Evolutionary conservation across 305 asterid genomes (phyloP), one percentile per base, ranked within the genome.

Genomic region (Plantago coronopus): DNA sequence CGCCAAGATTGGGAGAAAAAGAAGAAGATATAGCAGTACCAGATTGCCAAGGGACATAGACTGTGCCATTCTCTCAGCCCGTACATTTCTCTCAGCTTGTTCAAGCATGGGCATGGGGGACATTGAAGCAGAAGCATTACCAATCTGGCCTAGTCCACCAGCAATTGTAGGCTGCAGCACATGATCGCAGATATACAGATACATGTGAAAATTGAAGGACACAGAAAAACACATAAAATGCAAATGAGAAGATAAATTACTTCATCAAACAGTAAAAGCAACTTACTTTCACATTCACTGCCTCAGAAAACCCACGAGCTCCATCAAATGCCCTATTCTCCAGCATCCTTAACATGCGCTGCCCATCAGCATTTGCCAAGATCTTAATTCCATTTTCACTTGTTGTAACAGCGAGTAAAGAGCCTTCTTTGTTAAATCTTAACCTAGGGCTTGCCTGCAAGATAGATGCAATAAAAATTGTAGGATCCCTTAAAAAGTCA

Each of bases 321-420:
- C 94, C 95, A 54, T 91, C 97, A 72, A 83, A 84, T 63, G 86
- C 77, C 72, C 98, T 87, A 67, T 74, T 81, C 79, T 91, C 96
- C 62, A 88, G 77, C 95, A 84, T 88, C 70, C 95, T 81, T 72
- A 91, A 71, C 93, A 91, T 74, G 51, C 95, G 93, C 71, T 86
- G 58, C 17, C 86, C 86, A 43, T 66, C 81, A 43, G 70, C 68
- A 73, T 79, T 82, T 56, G 89, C 83, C 64, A 82, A 59, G 54
- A 82, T 64, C 68, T 79, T 79, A 54, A 82, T 77, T 49, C 89
- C 89, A 62, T 70, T 77, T 64, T 82, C 86, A 59, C 80, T 75
- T 10, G 89, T 77, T n/a, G 89, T 72, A 61, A 82, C 89, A 59
- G 86, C 86, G 48, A 82, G 75, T 66, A 82, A 67, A 14, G 79